These are phyloP conservation scores for Nothophaeocryptopus gaeumannii DNA, from an alignment of 2,329 filamentous ascomycete species.

Conservation along the genomic window DNA sequence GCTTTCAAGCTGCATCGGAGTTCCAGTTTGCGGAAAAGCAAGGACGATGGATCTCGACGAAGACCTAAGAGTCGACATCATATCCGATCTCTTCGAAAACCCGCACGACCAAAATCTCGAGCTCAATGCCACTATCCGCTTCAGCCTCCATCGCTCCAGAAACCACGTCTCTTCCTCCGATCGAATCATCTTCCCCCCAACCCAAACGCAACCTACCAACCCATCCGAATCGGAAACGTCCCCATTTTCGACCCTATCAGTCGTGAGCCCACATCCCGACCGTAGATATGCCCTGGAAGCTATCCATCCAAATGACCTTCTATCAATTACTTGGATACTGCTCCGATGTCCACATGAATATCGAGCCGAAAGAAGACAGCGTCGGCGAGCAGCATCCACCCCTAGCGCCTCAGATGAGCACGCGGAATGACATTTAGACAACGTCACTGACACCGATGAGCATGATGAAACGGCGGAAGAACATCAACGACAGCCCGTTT, in stretches of 20 bases:
- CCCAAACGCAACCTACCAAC: not conserved
- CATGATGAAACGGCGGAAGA: no score
- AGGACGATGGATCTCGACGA: not conserved
- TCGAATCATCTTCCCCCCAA: not conserved
- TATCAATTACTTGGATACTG: no score
- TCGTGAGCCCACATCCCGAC: not conserved
- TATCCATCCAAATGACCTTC: no score
- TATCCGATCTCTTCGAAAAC: constrained; percentile 1
- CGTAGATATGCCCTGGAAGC: not conserved
- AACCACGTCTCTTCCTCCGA: not conserved
- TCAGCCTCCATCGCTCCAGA: not conserved
- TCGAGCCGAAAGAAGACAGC: no score
- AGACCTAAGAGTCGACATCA: not conserved
- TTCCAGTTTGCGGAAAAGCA: no score
- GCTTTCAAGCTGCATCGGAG: no score
- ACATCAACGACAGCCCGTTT: no score
- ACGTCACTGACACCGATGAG: no score
- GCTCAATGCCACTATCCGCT: not conserved
- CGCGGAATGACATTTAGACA: no score
- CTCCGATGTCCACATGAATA: no score
- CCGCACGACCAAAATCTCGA: not conserved
- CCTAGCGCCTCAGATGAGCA: no score
- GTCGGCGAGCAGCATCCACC: no score
- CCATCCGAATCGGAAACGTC: constrained; percentile 9
- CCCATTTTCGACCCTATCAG: not conserved